Evolutionary conservation across 129 eudicot genomes (phyloP), one percentile per base, ranked within the genome.

Genomic region (Logfia minima): DNA sequence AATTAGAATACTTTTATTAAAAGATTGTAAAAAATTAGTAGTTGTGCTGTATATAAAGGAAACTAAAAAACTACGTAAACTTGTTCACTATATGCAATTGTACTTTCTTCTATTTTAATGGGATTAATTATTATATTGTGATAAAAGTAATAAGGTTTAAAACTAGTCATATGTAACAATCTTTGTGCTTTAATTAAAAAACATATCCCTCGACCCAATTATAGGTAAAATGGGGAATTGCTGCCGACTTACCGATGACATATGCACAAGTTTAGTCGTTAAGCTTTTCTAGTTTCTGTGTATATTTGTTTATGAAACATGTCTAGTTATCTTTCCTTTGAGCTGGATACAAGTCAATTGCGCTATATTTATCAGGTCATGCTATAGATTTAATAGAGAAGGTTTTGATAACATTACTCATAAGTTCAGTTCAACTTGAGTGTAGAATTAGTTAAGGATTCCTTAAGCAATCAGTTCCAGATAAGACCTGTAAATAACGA

Each of bases 301-400:
- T 41, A 5, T 29, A 8, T 18, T 0, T 1, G 2, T 13, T 72
- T 72, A 24, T 72, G 19, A 32, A 21, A 35, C 16, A 56, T 28
- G 11, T 74, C 58, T 67, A 52, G 74, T 48, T 29, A 39, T 77
- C 37, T 65, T 32, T 76, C 73, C 73, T 31, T 18, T 8, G 11
- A 32, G 23, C 21, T 70, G n/a, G 22, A 43, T 75, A 43, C 61
- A 60, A 74, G 39, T 59, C 58, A 60, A 35, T 75, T 61, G 19
- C 37, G 6, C 21, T 64, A 32, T 64, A 65, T 45, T 19, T 64
- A 10, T 65, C n/a, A 17, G 79, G 80, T 65, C 18, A 66, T 66
- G 74, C 55, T 32, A 48, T 51, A 11, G 48, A 64, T 39, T 8
- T 39, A 8, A 8, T 9, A 9, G 14, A 39, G 48, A 39, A 9